Base-by-base conservation (phyloP, 352 stramenopile genomes). In the Thalassiosira mediterranea region DNA sequence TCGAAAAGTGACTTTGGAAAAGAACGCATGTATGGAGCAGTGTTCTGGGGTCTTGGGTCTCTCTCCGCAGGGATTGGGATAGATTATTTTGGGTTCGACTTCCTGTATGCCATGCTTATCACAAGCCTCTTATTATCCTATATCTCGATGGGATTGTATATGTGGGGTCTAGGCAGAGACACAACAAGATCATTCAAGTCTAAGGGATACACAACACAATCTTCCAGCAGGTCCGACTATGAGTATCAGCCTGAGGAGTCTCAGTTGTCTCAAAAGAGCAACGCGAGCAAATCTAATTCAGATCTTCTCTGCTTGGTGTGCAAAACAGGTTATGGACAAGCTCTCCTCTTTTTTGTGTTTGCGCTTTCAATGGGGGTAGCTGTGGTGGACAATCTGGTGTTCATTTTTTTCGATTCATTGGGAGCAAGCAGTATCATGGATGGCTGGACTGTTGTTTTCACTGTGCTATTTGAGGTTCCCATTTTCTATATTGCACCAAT, bases 381-480 rank as follows among this genome's bases (percentile, higher is more conserved):
- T 15, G 53, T 78, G 4, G 71, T 84, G 32, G 71, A 82, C 34
- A 70, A 67, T 48, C 51, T 78, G 11, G 60, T 52, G 3, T 82
- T 75, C 40, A 31, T 84, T 28, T 81, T 61, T 42, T 81, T 84
- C 59, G 62, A 78, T 53, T 62, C 38, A 11, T 46, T 84, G n/a
- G 58, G 53, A 44, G 60, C 52, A 25, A 66, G 42, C 17, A 72
- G 52, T 23, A 76, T 59, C 23, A 64, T 83, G 32, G 68, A 72
- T 42, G 69, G 74, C 8, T 64, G 62, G 53, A 82, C 79, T 38
- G 79, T 87, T 26, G 62, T 74, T 0, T 49, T 87, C 13, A 87
- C 69, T 23, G 70, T 84, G 3, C n/a, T 84, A 32, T 79, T 84
- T 57, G 76, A 88, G 58, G 56, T 88, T 57, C 76, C 76, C 4